phyloP scores from a whole-genome alignment of 116 monocot genomes.

The Trichopus zeylanicus region DNA sequence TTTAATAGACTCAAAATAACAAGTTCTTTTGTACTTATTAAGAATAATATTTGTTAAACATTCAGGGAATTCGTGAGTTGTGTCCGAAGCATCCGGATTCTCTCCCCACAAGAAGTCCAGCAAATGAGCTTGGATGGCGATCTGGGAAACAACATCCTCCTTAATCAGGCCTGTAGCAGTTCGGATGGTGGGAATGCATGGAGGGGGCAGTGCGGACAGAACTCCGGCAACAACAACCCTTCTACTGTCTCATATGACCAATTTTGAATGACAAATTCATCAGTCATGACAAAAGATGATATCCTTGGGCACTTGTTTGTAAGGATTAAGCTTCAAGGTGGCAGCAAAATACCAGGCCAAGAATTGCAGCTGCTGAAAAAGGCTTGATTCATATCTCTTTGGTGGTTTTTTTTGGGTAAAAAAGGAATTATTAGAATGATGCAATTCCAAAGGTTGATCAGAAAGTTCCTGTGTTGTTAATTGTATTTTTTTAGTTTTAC shows the following conservation, averaged over 20 bases:
- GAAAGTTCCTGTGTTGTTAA: no score
- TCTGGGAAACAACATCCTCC: slow-evolving; percentile 38
- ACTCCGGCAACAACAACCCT: slow-evolving; percentile 52
- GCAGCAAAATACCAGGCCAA: no score
- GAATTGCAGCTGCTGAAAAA: no score
- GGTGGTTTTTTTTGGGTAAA: no score
- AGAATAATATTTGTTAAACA: no score
- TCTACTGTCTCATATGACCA: slow-evolving; percentile 64
- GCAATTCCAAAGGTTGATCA: no score
- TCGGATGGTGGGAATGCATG: slow-evolving; percentile 71
- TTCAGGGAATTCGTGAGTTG: slow-evolving; percentile 89
- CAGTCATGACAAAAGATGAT: background rate
- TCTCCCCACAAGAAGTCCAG: slow-evolving; percentile 86
- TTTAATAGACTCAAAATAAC: no score
- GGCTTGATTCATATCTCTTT: no score
- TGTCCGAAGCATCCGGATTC: slow-evolving; percentile 66
- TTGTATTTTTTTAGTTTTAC: no score
- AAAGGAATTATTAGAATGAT: no score
- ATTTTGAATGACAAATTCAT: slow-evolving; percentile 31
- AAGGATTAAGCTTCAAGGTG: no score
- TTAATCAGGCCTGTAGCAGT: slow-evolving; percentile 61
- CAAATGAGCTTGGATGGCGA: slow-evolving; percentile 92
- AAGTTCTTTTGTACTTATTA: no score
- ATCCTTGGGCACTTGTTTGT: background rate
- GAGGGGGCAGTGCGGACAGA: slow-evolving; percentile 64